phyloP scores from a whole-genome alignment of 2,329 filamentous ascomycete genomes.

The Fusarium sp. region DNA sequence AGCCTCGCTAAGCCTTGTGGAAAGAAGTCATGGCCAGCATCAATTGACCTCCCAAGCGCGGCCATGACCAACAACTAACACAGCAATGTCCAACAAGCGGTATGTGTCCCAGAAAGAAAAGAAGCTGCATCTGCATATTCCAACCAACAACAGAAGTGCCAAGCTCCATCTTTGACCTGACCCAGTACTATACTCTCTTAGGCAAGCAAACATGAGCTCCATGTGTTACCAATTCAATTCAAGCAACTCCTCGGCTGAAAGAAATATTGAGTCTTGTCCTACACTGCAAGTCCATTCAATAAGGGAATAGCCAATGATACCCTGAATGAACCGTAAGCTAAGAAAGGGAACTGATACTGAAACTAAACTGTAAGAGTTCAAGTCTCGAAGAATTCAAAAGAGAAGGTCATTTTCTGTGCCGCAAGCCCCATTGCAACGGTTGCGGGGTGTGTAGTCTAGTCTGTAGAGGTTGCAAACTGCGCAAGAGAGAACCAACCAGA shows the following conservation, averaged over 20 bases:
- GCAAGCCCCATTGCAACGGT: conserved; percentile 24
- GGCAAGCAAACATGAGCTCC: neutral
- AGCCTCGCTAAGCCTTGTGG: conserved; percentile 10
- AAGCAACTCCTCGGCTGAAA: neutral
- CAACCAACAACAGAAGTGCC: conserved; percentile 7
- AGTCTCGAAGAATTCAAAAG: neutral
- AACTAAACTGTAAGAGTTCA: conserved; percentile 12
- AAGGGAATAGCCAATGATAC: conserved; percentile 18
- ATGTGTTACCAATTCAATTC: neutral
- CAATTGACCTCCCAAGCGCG: conserved; percentile 7
- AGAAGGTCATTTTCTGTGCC: conserved; percentile 23
- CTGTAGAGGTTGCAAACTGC: conserved; percentile 12
- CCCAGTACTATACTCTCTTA: neutral
- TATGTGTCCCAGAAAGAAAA: neutral
- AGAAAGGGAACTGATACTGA: conserved; percentile 13
- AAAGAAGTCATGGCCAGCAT: neutral
- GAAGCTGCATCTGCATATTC: neutral
- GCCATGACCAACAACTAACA: conserved; percentile 10
- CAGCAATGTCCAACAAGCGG: conserved; percentile 7
- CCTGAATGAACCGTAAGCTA: conserved; percentile 2
- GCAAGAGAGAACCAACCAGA: conserved; percentile 22
- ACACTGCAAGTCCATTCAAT: neutral
- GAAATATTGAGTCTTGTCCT: neutral
- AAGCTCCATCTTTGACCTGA: neutral
- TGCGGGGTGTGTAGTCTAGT: neutral